These are phyloP conservation scores for Tephrocybe sp. DNA, from an alignment of 768 basidiomycete species.

Conservation along the genomic window DNA sequence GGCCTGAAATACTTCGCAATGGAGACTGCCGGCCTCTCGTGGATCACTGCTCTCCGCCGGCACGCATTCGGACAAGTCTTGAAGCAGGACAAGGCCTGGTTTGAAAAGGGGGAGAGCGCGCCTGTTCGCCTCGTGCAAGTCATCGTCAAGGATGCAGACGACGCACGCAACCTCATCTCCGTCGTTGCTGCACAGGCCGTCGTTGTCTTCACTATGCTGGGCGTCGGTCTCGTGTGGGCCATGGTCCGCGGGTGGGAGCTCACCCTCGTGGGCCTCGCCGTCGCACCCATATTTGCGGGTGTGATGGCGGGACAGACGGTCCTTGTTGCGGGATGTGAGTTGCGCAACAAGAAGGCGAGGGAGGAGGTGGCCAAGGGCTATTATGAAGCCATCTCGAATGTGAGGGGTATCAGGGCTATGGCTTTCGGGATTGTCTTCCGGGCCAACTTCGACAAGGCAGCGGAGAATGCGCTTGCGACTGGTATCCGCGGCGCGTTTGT, in stretches of 20 bases:
- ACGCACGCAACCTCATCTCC: constrained; percentile 76
- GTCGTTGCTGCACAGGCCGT: constrained; percentile 69
- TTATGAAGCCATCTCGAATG: constrained; percentile 82
- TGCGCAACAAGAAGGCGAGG: constrained; percentile 79
- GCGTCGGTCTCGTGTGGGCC: constrained; percentile 87
- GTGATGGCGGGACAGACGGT: constrained; percentile 74
- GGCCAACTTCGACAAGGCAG: constrained; percentile 64
- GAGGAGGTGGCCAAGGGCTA: constrained; percentile 85
- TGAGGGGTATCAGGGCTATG: constrained; percentile 88
- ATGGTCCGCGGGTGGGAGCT: constrained; percentile 88
- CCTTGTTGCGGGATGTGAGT: constrained; percentile 71
- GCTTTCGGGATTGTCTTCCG: constrained; percentile 74
- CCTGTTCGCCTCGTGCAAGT: constrained; percentile 66
- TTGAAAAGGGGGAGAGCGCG: constrained; percentile 66
- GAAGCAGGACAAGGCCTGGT: constrained; percentile 84
- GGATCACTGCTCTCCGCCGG: constrained; percentile 70
- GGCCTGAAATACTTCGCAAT: constrained; percentile 81
- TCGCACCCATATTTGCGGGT: constrained; percentile 80
- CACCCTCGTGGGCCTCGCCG: constrained; percentile 84
- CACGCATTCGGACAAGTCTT: constrained; percentile 60
- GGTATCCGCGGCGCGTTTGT: constrained; percentile 85
- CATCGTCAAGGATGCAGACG: constrained; percentile 88
- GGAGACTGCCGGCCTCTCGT: constrained; percentile 70
- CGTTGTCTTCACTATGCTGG: constrained; percentile 80
- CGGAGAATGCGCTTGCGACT: constrained; percentile 56